Base-by-base conservation (phyloP, 1,139 yeast genomes). In the Diutina sp. region DNA sequence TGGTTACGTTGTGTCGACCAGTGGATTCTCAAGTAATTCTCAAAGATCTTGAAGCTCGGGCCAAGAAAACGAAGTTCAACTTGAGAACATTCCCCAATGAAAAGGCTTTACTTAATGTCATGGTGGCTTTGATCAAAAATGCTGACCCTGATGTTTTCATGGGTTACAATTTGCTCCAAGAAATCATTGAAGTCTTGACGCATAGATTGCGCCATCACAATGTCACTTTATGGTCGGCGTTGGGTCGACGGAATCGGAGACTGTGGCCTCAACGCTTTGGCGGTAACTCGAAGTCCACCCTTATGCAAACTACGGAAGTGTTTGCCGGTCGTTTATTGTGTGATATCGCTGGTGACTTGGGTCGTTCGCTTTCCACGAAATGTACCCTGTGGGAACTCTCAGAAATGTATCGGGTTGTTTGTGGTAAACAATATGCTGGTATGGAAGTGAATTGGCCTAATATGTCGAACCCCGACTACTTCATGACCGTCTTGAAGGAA, bases 311-410 rank as follows among this genome's bases (percentile, higher is more conserved):
- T 54, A 75, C 89, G 57, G 90, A 88, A 58, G 78, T 90, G 28
- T 80, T 87, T 65, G 83, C 90, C 51, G 99, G 99, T 45, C 79
- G 99, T 62, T 77, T 95, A 59, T 68, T 91, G 57, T 89, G 97
- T 76, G 99, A 95, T 70, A 82, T 95, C 66, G 90, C 95, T 56
- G 93, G 93, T 68, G 97, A 90, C 65, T 82, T 91, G 83, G 99
- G 99, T 56, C 95, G 88, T 67, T 91, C 97, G 0, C 76, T 93
- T 61, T 90, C 97, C 2, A 76, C 85, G 11, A 90, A 90, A 65
- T 95, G 99, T 72, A 95, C 90, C 67, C 87, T 95, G n/a, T 95
- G 97, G 97, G 95, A 90, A 59, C 75, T 95, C 58, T 77, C 87
- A 11, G 99, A 95, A 71, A 93, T 95, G 97, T 85, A 84, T 64